phyloP scores from a whole-genome alignment of 495 filamentous ascomycete genomes.

The Cercophora samala region DNA sequence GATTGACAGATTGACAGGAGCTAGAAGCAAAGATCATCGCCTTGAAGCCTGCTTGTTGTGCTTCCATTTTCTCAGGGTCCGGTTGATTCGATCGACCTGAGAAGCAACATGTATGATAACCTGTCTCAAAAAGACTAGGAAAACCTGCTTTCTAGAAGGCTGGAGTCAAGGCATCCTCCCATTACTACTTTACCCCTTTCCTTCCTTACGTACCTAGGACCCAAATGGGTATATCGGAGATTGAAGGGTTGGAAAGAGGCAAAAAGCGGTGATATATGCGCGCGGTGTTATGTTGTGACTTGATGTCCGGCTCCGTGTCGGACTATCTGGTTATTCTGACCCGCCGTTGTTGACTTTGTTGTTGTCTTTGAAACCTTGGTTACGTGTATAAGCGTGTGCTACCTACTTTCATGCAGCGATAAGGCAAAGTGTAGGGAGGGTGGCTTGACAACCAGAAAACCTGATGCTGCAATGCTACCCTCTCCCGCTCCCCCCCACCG shows the following conservation, averaged over 20 bases:
- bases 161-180: background rate
- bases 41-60: background rate
- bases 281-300: background rate
- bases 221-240: background rate
- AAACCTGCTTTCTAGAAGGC: background rate
- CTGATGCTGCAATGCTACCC: background rate
- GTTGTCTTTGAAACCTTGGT: background rate
- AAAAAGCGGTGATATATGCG: background rate
- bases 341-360: background rate
- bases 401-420: background rate
- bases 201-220: background rate
- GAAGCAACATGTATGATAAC: background rate
- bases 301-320: background rate
- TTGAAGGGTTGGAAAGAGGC: background rate
- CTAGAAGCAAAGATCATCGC: background rate
- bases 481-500: background rate
- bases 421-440: background rate
- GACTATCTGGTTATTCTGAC: background rate
- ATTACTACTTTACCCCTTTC: background rate
- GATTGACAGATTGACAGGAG: background rate
- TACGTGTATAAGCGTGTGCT: background rate
- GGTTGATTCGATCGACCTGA: background rate
- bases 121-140: background rate
- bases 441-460: background rate
- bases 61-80: background rate